Percentiles rank a stretch among this genome's conserved stretches.
These are phyloP conservation scores for Przewalskia tangutica DNA, from an alignment of 257 asterid species.

Conservation along the genomic window DNA sequence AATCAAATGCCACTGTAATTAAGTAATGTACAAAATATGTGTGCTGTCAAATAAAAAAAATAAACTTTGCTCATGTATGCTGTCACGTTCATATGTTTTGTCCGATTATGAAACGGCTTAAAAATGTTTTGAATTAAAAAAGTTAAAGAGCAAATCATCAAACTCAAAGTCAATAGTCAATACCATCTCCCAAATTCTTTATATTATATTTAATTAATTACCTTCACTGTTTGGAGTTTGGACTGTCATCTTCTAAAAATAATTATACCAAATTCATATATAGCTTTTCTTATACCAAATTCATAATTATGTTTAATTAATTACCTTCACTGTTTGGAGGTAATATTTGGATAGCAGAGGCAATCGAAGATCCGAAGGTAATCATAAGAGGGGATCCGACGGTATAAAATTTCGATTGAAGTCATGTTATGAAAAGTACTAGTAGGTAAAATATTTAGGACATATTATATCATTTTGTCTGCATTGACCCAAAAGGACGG, in stretches of 20 bases:
- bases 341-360: no score
- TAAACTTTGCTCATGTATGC: background rate
- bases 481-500: no score
- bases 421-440: no score
- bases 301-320: no score
- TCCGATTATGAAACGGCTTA: background rate
- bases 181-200: background rate
- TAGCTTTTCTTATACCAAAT: background rate
- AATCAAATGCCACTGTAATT: background rate
- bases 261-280: background rate
- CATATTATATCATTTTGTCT: no score
- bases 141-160: background rate
- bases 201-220: background rate
- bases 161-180: slow-evolving; percentile 1
- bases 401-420: no score
- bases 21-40: background rate
- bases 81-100: background rate
- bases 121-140: background rate
- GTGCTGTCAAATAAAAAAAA: background rate
- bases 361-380: no score
- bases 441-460: no score
- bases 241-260: background rate
- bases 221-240: background rate
- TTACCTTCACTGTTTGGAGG: no score
- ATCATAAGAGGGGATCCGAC: no score